A percentile compares a stretch with the other conserved stretches of the same genome.
Conservation (phyloP, 2,329 filamentous ascomycete genomes). For the Colletotrichum tropicicola region DNA sequence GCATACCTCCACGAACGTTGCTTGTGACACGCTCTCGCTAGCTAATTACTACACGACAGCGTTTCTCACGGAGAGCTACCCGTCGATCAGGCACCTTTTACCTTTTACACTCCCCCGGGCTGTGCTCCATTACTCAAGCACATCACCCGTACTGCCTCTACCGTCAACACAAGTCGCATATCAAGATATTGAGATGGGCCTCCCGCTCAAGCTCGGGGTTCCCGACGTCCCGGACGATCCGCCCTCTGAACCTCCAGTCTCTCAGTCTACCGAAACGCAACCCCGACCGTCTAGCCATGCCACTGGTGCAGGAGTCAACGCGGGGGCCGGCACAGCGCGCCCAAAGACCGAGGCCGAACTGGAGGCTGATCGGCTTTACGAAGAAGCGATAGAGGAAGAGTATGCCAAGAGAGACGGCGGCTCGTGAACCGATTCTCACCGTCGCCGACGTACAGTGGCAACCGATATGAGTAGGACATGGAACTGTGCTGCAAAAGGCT, state of each 20-base stretch:
- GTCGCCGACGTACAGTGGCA: too few species aligned
- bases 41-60: too few species aligned
- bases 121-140: too few species aligned
- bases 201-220: constrained; percentile 31
- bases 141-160: too few species aligned
- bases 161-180: background rate
- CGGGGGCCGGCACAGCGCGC: constrained; percentile 55
- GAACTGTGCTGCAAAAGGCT: too few species aligned
- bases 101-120: too few species aligned
- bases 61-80: too few species aligned
- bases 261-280: background rate
- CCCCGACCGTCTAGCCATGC: constrained; percentile 16
- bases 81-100: too few species aligned
- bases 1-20: too few species aligned
- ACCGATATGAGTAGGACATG: too few species aligned
- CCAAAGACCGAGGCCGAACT: constrained; percentile 59
- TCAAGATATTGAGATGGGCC: constrained; percentile 37
- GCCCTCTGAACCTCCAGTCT: background rate
- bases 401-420: constrained; percentile 65
- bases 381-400: constrained; percentile 64
- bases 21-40: too few species aligned
- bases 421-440: too few species aligned
- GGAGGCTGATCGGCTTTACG: constrained; percentile 59
- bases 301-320: constrained; percentile 57
- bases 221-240: constrained; percentile 9